phyloP scores from a whole-genome alignment of 78 protist species.

The Cyanophora paradoxa region DNA sequence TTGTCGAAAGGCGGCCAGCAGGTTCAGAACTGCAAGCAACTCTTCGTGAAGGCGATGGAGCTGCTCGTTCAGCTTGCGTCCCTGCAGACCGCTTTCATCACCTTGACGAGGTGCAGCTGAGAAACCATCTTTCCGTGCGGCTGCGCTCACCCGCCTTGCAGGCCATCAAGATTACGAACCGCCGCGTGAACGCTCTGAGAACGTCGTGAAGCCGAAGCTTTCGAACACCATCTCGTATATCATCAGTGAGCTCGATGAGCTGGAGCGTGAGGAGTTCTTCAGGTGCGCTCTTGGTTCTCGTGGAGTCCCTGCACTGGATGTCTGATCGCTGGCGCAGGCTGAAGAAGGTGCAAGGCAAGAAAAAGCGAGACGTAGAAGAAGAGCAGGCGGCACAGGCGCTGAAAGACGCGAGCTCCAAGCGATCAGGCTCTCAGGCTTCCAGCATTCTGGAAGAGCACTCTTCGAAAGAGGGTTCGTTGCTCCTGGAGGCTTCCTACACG shows the following conservation, averaged over 20 bases:
- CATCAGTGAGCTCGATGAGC: slow-evolving; percentile 92
- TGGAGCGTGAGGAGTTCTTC: slow-evolving; percentile 89
- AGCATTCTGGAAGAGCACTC: not conserved
- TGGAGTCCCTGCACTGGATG: not conserved
- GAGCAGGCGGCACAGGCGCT: slow-evolving; percentile 17
- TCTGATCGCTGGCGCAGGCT: not conserved
- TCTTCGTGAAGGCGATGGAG: slow-evolving; percentile 58
- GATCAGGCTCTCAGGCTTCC: too few species aligned
- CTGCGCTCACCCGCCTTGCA: slow-evolving; percentile 11
- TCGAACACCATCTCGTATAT: slow-evolving; percentile 84
- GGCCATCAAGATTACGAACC: slow-evolving; percentile 93
- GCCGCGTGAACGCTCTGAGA: slow-evolving; percentile 99
- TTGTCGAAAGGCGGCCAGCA: slow-evolving; percentile 93
- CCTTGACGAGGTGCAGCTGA: slow-evolving; percentile 74
- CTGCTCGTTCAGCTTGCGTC: slow-evolving; percentile 83
- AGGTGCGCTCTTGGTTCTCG: not conserved
- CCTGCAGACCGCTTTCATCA: slow-evolving; percentile 84
- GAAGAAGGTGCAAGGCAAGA: slow-evolving; percentile 51
- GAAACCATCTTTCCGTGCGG: not conserved
- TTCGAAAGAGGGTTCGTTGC: not conserved
- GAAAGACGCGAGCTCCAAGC: too few species aligned
- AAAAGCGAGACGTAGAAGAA: slow-evolving; percentile 2
- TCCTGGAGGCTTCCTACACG: not conserved
- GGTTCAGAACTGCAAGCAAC: slow-evolving; percentile 44
- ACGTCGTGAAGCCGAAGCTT: slow-evolving; percentile 86